Evolutionary conservation across 805 yeast genomes (phyloP).

Genomic region (Wickerhamiella hasegawae): DNA sequence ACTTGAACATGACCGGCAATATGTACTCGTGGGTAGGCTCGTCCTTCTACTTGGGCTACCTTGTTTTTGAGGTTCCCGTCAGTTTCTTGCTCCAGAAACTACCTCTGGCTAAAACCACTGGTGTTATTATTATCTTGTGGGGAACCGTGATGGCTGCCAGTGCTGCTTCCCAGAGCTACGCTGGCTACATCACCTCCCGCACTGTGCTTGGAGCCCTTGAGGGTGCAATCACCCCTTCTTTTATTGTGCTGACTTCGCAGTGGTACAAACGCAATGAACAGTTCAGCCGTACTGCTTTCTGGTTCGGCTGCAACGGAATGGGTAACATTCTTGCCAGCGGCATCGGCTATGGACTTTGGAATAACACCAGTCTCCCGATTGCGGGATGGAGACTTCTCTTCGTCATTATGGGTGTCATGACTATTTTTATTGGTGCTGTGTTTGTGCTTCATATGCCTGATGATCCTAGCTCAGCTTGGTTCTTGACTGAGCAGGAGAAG

Average conservation of each 20-base stretch:
- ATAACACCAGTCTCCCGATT: slow-evolving; percentile 8
- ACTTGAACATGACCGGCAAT: slow-evolving; percentile 29
- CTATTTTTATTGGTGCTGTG: slow-evolving; percentile 25
- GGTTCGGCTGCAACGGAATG: slow-evolving; percentile 29
- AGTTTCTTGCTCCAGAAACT: slow-evolving; percentile 34
- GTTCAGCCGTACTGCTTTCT: slow-evolving; percentile 28
- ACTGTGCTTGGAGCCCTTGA: slow-evolving; percentile 36
- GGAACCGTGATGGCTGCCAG: slow-evolving; percentile 31
- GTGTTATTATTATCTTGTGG: slow-evolving; percentile 29
- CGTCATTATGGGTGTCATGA: slow-evolving; percentile 40
- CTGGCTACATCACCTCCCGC: slow-evolving; percentile 31
- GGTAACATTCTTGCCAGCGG: slow-evolving; percentile 32
- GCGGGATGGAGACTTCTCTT: slow-evolving; percentile 38
- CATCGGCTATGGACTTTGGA: slow-evolving; percentile 32
- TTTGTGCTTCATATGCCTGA: slow-evolving; percentile 30
- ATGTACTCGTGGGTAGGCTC: slow-evolving; percentile 37
- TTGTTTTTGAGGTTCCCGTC: slow-evolving; percentile 38
- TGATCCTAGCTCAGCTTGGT: slow-evolving; percentile 33
- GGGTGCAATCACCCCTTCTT: slow-evolving; percentile 39
- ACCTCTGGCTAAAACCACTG: slow-evolving; percentile 38
- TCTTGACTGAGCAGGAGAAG: slow-evolving; percentile 30
- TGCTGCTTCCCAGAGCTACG: slow-evolving; percentile 28
- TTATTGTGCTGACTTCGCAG: slow-evolving; percentile 38
- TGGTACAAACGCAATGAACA: slow-evolving; percentile 36
- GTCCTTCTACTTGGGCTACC: slow-evolving; percentile 48